These are phyloP conservation scores for Santalum album DNA, from an alignment of 164 flowering plant genomes.

Conservation along the genomic window DNA sequence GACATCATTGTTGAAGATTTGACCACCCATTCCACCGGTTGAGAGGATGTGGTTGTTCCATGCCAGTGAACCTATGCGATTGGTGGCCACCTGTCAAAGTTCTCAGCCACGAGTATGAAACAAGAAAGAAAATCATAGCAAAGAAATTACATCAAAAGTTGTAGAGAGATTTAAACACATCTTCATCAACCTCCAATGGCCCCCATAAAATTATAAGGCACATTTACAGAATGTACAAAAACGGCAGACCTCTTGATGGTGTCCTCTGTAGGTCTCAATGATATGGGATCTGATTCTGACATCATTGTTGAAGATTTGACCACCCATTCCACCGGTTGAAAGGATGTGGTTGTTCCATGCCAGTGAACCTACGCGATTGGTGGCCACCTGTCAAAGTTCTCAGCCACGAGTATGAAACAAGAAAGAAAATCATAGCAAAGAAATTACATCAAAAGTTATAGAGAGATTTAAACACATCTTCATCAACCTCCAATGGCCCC, in stretches of 20 bases:
- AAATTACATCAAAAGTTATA: neutral
- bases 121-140: neutral
- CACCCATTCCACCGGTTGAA: constrained; percentile 55
- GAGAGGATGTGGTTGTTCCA: constrained; percentile 60
- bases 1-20: constrained; percentile 54
- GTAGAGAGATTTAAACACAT: no score
- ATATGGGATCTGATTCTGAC: constrained; percentile 47
- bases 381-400: constrained; percentile 50
- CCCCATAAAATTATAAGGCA: no score
- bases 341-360: constrained; percentile 60
- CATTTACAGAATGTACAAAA: no score
- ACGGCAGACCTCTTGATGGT: constrained; percentile 9
- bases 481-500: no score
- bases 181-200: no score
- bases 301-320: constrained; percentile 50
- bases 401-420: constrained; percentile 7
- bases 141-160: neutral
- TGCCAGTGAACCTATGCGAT: constrained; percentile 41
- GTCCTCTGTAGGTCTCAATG: constrained; percentile 47
- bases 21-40: constrained; percentile 55
- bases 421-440: neutral
- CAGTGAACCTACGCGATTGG: constrained; percentile 37
- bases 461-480: no score
- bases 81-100: constrained; percentile 42
- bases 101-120: constrained; percentile 22